Conservation (phyloP, 176 grass and related monocot genomes). For the Bolboschoenus planiculmis region DNA sequence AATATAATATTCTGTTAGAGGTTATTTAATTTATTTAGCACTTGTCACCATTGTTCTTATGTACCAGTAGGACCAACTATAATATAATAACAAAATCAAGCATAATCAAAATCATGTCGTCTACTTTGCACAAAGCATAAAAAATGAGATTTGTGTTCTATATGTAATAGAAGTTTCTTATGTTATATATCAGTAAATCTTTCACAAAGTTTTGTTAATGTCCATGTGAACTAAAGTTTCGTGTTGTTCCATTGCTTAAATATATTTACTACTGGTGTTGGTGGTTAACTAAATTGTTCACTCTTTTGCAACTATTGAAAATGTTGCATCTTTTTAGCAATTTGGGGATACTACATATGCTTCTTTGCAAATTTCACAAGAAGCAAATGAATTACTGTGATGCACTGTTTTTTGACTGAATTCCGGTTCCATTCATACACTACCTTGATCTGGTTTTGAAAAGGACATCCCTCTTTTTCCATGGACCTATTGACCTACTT, state of each 20-base stretch:
- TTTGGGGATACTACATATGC: not conserved
- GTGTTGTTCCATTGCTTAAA: not conserved
- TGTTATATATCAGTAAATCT: not conserved
- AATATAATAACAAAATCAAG: not conserved
- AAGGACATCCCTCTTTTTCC: not conserved
- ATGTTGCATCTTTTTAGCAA: not conserved
- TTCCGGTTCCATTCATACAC: not conserved
- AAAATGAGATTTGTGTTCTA: not conserved
- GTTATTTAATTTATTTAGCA: not conserved
- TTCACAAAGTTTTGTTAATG: not conserved
- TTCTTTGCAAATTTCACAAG: conserved; percentile 9
- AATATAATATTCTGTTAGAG: not conserved
- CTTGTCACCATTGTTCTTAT: not conserved
- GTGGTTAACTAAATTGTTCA: not conserved
- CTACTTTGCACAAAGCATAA: not conserved
- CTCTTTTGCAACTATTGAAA: not conserved
- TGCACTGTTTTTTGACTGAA: not conserved
- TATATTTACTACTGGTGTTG: not conserved
- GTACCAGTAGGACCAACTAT: not conserved
- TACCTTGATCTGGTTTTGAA: not conserved
- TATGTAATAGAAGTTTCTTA: not conserved
- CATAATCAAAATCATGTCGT: not conserved
- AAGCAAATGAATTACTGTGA: not conserved
- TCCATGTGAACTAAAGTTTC: not conserved
- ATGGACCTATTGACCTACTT: not conserved